Evolutionary conservation across 106 monocot genomes (phyloP), one percentile per base, ranked within the genome.

Genomic region (Ottelia alismoides): DNA sequence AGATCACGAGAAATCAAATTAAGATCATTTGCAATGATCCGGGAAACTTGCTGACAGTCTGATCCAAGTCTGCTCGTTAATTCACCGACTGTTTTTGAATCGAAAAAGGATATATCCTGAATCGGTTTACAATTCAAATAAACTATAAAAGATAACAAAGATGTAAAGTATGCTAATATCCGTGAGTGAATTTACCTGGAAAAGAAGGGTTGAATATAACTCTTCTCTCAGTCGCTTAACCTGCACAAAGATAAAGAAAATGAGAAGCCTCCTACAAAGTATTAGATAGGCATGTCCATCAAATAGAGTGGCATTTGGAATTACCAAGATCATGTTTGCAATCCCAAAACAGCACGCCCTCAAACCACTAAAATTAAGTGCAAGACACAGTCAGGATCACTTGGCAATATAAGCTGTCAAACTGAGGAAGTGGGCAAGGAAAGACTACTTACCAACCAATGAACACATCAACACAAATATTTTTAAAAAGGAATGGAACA

Each of bases 41-140:
- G 83, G 49, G 94, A 94, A 29, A 94, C 88, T 94, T 94, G 94
- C 56, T 94, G 94, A 69, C 94, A 88, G 49, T 94, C 94, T 51
- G 94, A 63, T 22, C 94, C 88, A 74, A 94, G 94, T 30, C 94
- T 94, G 56, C 88, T 94, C 2, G 94, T 88, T 58, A 94, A 72
- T 76, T 84, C 84, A 64, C 94, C 94, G 71, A 94, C 84, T 47
- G 94, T 81, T 80, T 84, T 84, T 60, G 78, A 73, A 66, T 94
- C 94, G 57, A 94, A 94, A 65, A 88, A 81, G 30, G 78, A 68
- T 40, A 85, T 72, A 30, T 94, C 88, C 94, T 94, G 68, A 45
- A 58, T 57, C n/a, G n/a, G n/a, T n/a, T n/a, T n/a, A n/a, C n/a
- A n/a, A n/a, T n/a, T n/a, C n/a, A n/a, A n/a, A n/a, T n/a, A n/a